phyloP scores from a whole-genome alignment of 108 stramenopile genomes.

The Cyclotella atomus region DNA sequence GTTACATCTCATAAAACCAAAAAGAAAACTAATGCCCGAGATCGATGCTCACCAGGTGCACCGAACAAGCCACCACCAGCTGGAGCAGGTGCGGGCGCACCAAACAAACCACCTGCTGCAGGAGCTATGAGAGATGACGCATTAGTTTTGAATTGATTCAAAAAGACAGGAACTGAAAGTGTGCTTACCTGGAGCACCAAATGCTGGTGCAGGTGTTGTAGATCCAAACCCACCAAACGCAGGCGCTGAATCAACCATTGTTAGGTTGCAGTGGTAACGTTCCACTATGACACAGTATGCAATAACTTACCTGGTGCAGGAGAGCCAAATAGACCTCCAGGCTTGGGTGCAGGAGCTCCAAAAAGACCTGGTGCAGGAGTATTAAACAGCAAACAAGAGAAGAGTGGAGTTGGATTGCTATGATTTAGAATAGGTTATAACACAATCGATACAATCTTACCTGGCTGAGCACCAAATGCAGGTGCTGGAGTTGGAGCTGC shows the following conservation, averaged over 20 bases:
- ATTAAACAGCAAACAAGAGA: background rate
- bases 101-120: no score
- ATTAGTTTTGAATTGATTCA: no score
- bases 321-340: slow-evolving; percentile 60
- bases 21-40: no score
- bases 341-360: slow-evolving; percentile 62
- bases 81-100: no score
- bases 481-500: slow-evolving; percentile 73
- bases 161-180: no score
- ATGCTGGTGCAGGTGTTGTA: slow-evolving; percentile 61
- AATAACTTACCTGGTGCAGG: slow-evolving; percentile 33
- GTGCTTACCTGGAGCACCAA: slow-evolving; percentile 17
- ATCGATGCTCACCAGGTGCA: no score
- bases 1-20: no score
- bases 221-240: slow-evolving; percentile 55
- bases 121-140: no score
- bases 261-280: background rate
- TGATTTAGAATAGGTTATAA: background rate
- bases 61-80: no score
- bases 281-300: background rate
- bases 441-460: background rate
- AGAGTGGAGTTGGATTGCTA: background rate
- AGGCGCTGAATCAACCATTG: background rate
- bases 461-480: slow-evolving; percentile 27
- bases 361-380: slow-evolving; percentile 56